These are phyloP conservation scores for Neurospora sp. DNA, from an alignment of 495 filamentous ascomycete species.

Conservation along the genomic window DNA sequence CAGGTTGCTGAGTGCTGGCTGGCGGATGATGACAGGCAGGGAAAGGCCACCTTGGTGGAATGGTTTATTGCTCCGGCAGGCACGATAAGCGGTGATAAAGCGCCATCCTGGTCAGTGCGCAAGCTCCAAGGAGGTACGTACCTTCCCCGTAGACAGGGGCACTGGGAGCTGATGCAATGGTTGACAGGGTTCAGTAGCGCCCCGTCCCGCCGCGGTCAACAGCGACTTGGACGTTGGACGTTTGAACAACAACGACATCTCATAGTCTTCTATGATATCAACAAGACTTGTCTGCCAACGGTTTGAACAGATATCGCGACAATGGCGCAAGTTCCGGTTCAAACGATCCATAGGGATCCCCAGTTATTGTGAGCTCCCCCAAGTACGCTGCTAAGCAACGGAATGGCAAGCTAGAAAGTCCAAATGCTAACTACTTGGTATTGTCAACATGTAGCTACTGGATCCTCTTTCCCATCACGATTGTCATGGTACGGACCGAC, in stretches of 20 bases:
- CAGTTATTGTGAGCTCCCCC: conserved; percentile 68
- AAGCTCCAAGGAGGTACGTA: neutral
- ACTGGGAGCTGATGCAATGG: neutral
- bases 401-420: neutral
- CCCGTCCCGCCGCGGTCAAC: neutral
- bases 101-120: neutral
- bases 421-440: neutral
- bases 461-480: conserved; percentile 93
- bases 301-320: conserved; percentile 10
- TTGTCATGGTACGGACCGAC: conserved; percentile 70
- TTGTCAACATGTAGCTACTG: conserved; percentile 58
- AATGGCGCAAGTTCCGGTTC: conserved; percentile 81
- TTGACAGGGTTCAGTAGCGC: conserved; percentile 5
- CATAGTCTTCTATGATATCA: neutral
- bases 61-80: neutral
- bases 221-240: neutral
- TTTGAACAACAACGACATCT: conserved; percentile 2
- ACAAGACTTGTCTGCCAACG: neutral
- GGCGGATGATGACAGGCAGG: neutral
- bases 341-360: conserved; percentile 98
- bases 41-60: conserved; percentile 4
- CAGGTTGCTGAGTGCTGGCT: neutral
- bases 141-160: neutral
- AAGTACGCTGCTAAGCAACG: neutral
- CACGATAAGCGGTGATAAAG: neutral